These are phyloP conservation scores for Croton setiger DNA, from an alignment of 441 rosid genomes.

Conservation along the genomic window DNA sequence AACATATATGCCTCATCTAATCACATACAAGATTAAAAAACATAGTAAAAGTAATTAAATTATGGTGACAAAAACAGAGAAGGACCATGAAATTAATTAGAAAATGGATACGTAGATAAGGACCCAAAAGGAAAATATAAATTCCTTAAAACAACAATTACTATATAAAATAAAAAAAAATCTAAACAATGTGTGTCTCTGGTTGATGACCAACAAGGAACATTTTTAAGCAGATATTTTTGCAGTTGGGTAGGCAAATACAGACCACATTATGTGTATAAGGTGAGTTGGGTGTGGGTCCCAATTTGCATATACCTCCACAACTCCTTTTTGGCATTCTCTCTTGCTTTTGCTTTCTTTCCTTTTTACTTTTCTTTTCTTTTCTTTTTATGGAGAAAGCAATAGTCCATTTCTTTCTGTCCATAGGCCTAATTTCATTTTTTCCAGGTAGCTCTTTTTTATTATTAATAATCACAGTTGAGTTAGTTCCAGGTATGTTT, in stretches of 20 bases:
- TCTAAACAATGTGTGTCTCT: slow-evolving; percentile 17
- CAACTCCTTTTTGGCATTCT: slow-evolving; percentile 17
- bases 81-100: neutral
- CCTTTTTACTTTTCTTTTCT: slow-evolving; percentile 13
- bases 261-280: slow-evolving; percentile 39
- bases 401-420: slow-evolving; percentile 6
- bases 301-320: slow-evolving; percentile 23
- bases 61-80: slow-evolving; percentile 11
- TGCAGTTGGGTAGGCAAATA: slow-evolving; percentile 24
- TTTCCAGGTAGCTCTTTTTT: neutral
- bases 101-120: slow-evolving; percentile 16
- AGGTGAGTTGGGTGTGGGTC: slow-evolving; percentile 27
- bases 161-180: slow-evolving; percentile 11
- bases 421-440: slow-evolving; percentile 17
- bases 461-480: neutral
- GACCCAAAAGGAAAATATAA: neutral
- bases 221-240: slow-evolving; percentile 40
- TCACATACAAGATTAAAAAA: neutral
- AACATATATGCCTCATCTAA: neutral
- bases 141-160: slow-evolving; percentile 13
- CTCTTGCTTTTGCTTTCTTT: slow-evolving; percentile 19
- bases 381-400: slow-evolving; percentile 24
- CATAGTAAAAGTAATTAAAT: no score
- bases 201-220: slow-evolving; percentile 20
- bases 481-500: slow-evolving; percentile 4